phyloP scores from a whole-genome alignment of 1,139 yeast species.

The Candida dubliniensis region DNA sequence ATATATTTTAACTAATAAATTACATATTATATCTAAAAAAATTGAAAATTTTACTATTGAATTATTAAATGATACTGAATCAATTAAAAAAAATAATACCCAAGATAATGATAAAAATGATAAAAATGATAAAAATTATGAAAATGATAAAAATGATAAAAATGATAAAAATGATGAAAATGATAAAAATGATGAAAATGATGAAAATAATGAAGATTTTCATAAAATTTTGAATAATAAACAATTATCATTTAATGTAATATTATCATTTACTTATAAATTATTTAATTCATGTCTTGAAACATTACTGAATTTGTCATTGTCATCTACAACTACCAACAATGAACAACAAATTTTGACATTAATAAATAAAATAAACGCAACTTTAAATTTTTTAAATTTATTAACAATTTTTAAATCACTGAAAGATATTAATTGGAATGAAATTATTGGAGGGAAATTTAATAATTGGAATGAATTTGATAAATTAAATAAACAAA shows the following conservation, averaged over 20 bases:
- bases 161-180: no score
- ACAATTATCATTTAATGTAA: slow-evolving; percentile 55
- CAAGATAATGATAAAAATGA: no score
- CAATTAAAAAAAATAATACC: slow-evolving; percentile 34
- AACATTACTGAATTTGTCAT: slow-evolving; percentile 25
- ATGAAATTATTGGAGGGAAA: slow-evolving; percentile 34
- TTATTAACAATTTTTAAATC: slow-evolving; percentile 30
- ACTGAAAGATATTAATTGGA: slow-evolving; percentile 30
- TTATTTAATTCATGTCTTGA: slow-evolving; percentile 54
- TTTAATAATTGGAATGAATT: slow-evolving; percentile 27
- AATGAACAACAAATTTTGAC: slow-evolving; percentile 22
- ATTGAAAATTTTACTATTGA: slow-evolving; percentile 58
- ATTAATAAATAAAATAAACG: slow-evolving; percentile 35
- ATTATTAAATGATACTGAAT: slow-evolving; percentile 66
- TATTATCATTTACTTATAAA: slow-evolving; percentile 59
- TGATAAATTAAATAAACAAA: slow-evolving; percentile 30
- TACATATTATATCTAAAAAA: slow-evolving; percentile 53
- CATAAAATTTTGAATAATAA: slow-evolving; percentile 54
- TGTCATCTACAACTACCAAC: no score
- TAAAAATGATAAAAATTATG: no score
- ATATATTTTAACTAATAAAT: slow-evolving; percentile 55
- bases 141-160: no score
- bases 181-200: no score
- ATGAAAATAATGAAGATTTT: slow-evolving; percentile 30
- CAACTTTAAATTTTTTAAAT: slow-evolving; percentile 37